Conservation (phyloP, 805 yeast genomes). For the Wickerhamiella azyma region DNA sequence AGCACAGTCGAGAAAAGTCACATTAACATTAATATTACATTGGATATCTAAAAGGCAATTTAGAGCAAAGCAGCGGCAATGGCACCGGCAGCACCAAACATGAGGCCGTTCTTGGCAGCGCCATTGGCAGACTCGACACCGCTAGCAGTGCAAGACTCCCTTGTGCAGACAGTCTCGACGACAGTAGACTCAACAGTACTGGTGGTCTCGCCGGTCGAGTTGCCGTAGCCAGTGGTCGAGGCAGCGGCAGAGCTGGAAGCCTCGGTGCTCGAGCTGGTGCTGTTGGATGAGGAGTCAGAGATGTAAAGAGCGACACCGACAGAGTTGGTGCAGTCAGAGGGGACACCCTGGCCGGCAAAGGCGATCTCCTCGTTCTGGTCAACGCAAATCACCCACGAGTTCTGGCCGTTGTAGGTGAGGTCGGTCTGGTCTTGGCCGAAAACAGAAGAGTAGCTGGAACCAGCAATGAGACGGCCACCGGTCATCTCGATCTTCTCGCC, state of each 20-base stretch:
- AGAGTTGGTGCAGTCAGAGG: neutral
- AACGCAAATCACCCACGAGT: neutral
- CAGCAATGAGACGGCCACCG: neutral
- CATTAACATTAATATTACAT: neutral
- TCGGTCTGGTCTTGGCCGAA: neutral
- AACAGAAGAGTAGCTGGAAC: neutral
- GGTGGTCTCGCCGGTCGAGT: slow-evolving; percentile 1
- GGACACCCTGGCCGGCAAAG: neutral
- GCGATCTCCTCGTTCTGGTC: neutral
- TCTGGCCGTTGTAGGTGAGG: neutral
- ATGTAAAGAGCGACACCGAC: neutral
- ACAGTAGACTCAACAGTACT: slow-evolving; percentile 1
- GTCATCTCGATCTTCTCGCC: neutral
- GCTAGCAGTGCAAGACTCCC: neutral
- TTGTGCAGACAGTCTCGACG: slow-evolving; percentile 7
- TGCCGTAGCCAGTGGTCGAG: neutral
- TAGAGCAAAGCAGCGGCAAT: slow-evolving; percentile 6
- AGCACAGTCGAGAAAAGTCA: neutral
- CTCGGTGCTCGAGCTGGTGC: neutral
- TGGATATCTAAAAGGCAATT: neutral
- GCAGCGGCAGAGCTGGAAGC: slow-evolving; percentile 9
- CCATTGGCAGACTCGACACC: slow-evolving; percentile 7
- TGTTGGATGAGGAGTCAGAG: slow-evolving; percentile 7
- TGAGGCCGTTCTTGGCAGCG: slow-evolving; percentile 1
- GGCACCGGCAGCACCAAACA: slow-evolving; percentile 3